A percentile compares a stretch with the other conserved stretches of the same genome.
Conservation (phyloP, 371 early-diverging fungal genomes). For the Rhizopus delemar region DNA sequence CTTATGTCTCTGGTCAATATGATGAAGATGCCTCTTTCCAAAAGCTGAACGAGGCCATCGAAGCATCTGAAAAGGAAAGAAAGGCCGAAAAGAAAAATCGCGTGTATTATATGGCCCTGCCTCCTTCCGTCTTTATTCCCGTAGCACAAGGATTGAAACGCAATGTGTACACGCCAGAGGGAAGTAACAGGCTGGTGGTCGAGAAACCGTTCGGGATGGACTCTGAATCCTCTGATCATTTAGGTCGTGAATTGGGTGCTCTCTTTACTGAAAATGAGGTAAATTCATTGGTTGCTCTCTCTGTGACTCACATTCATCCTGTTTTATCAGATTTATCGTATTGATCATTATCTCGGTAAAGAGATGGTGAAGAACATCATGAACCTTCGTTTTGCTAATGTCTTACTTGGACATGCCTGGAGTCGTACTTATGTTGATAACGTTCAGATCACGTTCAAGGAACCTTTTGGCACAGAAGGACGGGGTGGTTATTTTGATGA, state of each 20-base stretch:
- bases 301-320: neutral
- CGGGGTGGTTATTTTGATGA: conserved; percentile 99
- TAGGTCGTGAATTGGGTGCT: conserved; percentile 69
- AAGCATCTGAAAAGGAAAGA: conserved; percentile 45
- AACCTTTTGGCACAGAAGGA: conserved; percentile 97
- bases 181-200: conserved; percentile 81
- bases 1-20: conserved; percentile 90
- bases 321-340: conserved; percentile 84
- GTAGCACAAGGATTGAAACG: conserved; percentile 79
- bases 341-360: conserved; percentile 98
- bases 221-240: conserved; percentile 71
- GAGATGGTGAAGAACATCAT: conserved; percentile 99
- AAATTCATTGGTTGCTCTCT: conserved; percentile 5
- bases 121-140: conserved; percentile 91
- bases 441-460: conserved; percentile 98
- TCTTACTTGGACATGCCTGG: conserved; percentile 93
- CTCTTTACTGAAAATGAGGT: conserved; percentile 83
- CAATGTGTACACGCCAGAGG: conserved; percentile 62
- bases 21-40: conserved; percentile 78
- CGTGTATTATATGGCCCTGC: conserved; percentile 94
- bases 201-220: conserved; percentile 99
- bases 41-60: conserved; percentile 61
- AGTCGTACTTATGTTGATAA: conserved; percentile 86
- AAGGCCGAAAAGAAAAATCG: conserved; percentile 32
- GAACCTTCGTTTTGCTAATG: conserved; percentile 92